A percentile compares a stretch with the other conserved stretches of the same genome.
Conservation (phyloP, 169 alveolate genomes). For the Perkinsus olseni region DNA sequence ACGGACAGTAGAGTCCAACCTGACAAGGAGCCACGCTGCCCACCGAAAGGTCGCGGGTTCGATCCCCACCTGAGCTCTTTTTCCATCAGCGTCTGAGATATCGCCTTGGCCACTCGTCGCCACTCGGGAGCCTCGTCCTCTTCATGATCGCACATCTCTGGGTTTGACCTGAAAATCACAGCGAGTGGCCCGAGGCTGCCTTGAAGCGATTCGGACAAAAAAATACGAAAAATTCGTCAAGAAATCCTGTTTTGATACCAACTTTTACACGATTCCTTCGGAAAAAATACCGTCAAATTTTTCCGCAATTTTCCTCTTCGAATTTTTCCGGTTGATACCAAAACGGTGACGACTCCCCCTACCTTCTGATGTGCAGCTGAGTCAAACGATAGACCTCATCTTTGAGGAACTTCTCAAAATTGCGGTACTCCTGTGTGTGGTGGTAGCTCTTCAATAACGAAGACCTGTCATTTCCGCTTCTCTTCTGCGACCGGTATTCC, state of each 20-base stretch:
- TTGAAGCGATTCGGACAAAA: too few species aligned
- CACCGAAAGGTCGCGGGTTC: neutral
- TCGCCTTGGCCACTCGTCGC: neutral
- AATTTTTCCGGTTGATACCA: neutral
- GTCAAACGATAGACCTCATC: neutral
- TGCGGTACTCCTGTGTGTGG: neutral
- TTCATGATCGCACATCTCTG: neutral
- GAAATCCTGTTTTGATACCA: too few species aligned
- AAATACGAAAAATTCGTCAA: too few species aligned
- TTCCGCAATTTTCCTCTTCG: too few species aligned
- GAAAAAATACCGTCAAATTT: too few species aligned
- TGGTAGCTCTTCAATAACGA: neutral
- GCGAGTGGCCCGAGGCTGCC: too few species aligned
- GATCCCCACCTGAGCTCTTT: neutral
- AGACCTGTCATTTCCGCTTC: neutral
- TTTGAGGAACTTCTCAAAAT: neutral
- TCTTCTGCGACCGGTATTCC: neutral
- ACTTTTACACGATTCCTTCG: too few species aligned
- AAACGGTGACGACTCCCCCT: neutral
- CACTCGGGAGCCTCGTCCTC: neutral
- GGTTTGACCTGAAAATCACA: neutral
- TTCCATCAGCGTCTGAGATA: neutral
- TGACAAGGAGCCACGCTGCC: neutral
- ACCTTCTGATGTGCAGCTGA: neutral
- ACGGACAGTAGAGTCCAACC: neutral